Evolutionary conservation across 306 rosid genomes (phyloP), one percentile per base, ranked within the genome.

Genomic region (Dalbergia cochinchinensis): DNA sequence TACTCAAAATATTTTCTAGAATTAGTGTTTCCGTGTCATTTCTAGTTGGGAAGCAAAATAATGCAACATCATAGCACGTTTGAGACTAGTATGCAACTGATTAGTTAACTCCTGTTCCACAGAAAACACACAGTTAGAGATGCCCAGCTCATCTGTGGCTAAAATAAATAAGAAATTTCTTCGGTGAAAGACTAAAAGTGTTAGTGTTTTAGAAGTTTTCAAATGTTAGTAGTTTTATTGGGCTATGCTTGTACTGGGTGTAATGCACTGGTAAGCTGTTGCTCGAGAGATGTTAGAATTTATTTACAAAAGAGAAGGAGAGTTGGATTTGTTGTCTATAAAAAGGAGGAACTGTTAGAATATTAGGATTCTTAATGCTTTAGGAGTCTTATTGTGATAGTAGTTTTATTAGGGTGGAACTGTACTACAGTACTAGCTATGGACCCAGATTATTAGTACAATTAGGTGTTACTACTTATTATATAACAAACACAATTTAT

Each of bases 401-500:
- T 20, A 1, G 22, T 20, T 20, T 20, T 20, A 20, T 20, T 20
- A 20, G 1, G 22, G 22, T 20, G 22, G 22, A 20, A 20, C 22
- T 20, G 22, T 20, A 20, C 22, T 20, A 20, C 22, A 20, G 22
- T 20, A 20, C 22, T 20, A 20, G 22, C 10, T 4, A 3, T 65
- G 41, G 55, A 75, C 65, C 74, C 39, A 53, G 42, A 66, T 54
- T 66, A 26, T 26, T 2, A 26, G 58, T 71, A 42, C 31, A 67
- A 39, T 15, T 51, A 54, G 41, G 19, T 18, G 11, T 31, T 51
- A 42, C 16, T 8, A 57, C 14, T 42, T 65, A 4, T 64, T 47
- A 35, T 58, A 66, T 18, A 77, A 67, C 6, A 74, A 76, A 69
- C 65, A 69, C 45, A 42, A 39, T 68, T 59, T 68, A 26, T 60